These are phyloP conservation scores for Cordyceps cicadae DNA, from an alignment of 2,329 filamentous ascomycete genomes.

Conservation along the genomic window DNA sequence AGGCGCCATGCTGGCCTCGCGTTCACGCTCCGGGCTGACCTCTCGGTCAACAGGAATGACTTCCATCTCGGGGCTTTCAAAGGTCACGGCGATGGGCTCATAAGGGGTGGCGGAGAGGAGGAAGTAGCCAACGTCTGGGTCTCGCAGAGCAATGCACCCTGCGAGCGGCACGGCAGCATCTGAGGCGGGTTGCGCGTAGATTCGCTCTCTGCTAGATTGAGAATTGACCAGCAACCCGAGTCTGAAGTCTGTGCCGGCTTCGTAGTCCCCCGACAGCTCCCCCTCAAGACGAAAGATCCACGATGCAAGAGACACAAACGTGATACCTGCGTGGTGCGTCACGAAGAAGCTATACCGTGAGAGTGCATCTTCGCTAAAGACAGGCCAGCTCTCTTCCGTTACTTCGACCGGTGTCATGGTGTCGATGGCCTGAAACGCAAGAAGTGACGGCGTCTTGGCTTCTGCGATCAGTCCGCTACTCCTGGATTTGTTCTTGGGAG, in stretches of 20 bases:
- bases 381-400: slow-evolving; percentile 50
- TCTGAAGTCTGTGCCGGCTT: slow-evolving; percentile 53
- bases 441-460: slow-evolving; percentile 37
- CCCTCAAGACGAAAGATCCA: slow-evolving; percentile 58
- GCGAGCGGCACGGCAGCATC: slow-evolving; percentile 42
- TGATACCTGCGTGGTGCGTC: slow-evolving; percentile 53
- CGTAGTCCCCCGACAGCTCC: slow-evolving; percentile 48
- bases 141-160: slow-evolving; percentile 45
- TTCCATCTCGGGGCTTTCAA: slow-evolving; percentile 50
- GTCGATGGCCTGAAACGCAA: slow-evolving; percentile 56
- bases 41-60: slow-evolving; percentile 34
- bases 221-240: slow-evolving; percentile 52
- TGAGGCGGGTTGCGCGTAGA: slow-evolving; percentile 45
- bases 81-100: slow-evolving; percentile 49
- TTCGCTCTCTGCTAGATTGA: slow-evolving; percentile 48
- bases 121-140: slow-evolving; percentile 57
- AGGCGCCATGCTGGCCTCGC: slow-evolving; percentile 35
- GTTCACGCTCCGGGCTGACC: slow-evolving; percentile 32
- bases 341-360: slow-evolving; percentile 57
- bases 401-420: slow-evolving; percentile 48
- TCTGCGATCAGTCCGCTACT: slow-evolving; percentile 30
- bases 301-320: slow-evolving; percentile 49
- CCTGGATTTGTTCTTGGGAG: slow-evolving; percentile 45
- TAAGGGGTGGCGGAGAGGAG: slow-evolving; percentile 51
- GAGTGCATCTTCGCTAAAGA: slow-evolving; percentile 52